Evolutionary conservation across 2,329 filamentous ascomycete genomes (phyloP).

Genomic region (Dactylonectria macrodidyma): DNA sequence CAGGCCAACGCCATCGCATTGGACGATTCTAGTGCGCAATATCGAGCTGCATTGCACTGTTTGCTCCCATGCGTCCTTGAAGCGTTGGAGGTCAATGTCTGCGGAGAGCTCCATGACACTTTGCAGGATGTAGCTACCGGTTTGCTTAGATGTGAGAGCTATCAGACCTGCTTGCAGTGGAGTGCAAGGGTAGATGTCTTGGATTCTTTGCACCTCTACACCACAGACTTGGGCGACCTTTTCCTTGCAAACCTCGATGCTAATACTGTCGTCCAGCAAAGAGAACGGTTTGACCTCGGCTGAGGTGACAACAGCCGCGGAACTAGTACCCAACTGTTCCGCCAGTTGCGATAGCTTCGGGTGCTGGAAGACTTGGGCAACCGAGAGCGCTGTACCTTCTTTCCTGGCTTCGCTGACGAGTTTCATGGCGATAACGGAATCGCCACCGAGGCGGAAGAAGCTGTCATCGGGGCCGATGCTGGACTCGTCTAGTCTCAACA

Average conservation of each 20-base stretch:
- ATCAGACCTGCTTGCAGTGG: constrained; percentile 65
- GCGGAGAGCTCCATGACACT: constrained; percentile 16
- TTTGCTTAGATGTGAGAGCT: constrained; percentile 54
- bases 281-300: neutral
- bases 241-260: neutral
- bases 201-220: constrained; percentile 42
- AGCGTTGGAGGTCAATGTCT: neutral
- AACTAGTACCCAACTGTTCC: neutral
- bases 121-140: constrained; percentile 24
- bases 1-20: constrained; percentile 2
- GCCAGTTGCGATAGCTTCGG: constrained; percentile 20
- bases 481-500: constrained; percentile 6
- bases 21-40: constrained; percentile 28
- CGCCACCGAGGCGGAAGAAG: constrained; percentile 33
- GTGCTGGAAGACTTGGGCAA: constrained; percentile 20
- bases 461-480: constrained; percentile 26
- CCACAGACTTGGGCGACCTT: constrained; percentile 10
- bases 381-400: constrained; percentile 5
- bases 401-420: constrained; percentile 20
- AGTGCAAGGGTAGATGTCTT: constrained; percentile 66
- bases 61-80: constrained; percentile 30
- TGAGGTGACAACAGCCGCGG: constrained; percentile 5
- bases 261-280: neutral
- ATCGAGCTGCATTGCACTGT: constrained; percentile 7
- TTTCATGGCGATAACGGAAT: constrained; percentile 31